Evolutionary conservation across 768 basidiomycete species (phyloP).

Genomic region (Hericium alpestre): DNA sequence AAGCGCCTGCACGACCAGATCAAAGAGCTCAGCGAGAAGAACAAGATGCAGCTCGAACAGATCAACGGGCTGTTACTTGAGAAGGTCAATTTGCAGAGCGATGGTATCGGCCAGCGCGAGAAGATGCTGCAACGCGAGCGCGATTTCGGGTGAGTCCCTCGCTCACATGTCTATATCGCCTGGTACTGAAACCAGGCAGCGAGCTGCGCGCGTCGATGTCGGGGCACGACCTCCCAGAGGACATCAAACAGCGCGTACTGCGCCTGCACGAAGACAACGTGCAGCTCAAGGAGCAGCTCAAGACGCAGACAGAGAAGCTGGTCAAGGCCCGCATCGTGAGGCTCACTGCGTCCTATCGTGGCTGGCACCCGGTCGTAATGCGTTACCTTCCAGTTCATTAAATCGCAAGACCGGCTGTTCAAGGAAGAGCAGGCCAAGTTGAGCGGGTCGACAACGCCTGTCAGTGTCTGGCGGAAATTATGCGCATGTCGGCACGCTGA

Average conservation of each 20-base stretch:
- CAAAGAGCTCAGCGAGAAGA: slow-evolving; percentile 69
- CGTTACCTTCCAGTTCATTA: slow-evolving; percentile 60
- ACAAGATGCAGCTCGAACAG: slow-evolving; percentile 83
- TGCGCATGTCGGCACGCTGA: neutral
- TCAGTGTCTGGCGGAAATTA: slow-evolving; percentile 18
- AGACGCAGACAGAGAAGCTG: slow-evolving; percentile 66
- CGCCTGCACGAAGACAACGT: slow-evolving; percentile 71
- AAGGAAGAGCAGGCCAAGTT: slow-evolving; percentile 67
- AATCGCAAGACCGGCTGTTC: slow-evolving; percentile 82
- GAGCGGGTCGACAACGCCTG: slow-evolving; percentile 32
- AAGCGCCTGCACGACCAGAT: slow-evolving; percentile 54
- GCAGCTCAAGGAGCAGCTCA: slow-evolving; percentile 57
- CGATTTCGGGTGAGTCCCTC: slow-evolving; percentile 57
- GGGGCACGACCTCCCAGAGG: slow-evolving; percentile 73
- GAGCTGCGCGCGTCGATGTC: slow-evolving; percentile 69
- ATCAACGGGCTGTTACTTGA: slow-evolving; percentile 78
- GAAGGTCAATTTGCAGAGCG: slow-evolving; percentile 83
- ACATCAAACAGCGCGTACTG: slow-evolving; percentile 65
- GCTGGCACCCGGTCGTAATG: neutral
- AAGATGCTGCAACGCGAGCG: slow-evolving; percentile 78
- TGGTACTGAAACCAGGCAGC: slow-evolving; percentile 25
- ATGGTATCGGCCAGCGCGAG: slow-evolving; percentile 85
- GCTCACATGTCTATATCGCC: neutral
- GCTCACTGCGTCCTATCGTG: neutral
- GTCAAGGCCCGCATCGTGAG: slow-evolving; percentile 65